Evolutionary conservation across 2,329 filamentous ascomycete species (phyloP).

Genomic region (Cladophialophora exuberans): DNA sequence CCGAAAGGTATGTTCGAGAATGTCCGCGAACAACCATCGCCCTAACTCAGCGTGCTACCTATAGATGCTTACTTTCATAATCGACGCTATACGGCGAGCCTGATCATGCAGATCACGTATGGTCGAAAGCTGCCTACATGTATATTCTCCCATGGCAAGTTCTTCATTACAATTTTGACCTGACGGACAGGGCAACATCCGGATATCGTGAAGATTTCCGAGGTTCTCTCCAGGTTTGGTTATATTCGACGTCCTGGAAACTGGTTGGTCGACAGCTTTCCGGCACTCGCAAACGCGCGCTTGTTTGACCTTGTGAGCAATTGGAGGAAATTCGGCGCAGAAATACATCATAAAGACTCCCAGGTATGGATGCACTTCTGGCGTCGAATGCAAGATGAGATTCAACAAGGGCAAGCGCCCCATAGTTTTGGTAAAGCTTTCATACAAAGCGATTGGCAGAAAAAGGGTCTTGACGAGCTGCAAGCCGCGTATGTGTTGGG

Average conservation of each 20-base stretch:
- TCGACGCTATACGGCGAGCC: constrained; percentile 13
- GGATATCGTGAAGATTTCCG: neutral
- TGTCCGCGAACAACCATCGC: neutral
- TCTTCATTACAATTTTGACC: neutral
- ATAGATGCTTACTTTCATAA: constrained; percentile 12
- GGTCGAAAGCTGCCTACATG: constrained; percentile 9
- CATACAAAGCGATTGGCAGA: constrained; percentile 21
- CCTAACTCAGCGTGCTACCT: neutral
- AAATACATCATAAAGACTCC: neutral
- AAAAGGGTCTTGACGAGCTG: constrained; percentile 40
- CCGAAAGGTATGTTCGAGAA: neutral
- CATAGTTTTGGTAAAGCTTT: constrained; percentile 18
- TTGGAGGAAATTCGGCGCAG: neutral
- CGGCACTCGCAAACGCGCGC: neutral
- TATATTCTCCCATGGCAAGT: neutral
- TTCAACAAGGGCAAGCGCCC: constrained; percentile 12
- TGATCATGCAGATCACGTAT: constrained; percentile 22
- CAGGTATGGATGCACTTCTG: neutral
- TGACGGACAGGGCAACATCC: neutral
- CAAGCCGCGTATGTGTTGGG: constrained; percentile 42
- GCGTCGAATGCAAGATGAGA: constrained; percentile 12
- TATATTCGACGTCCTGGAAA: neutral
- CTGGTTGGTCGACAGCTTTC: neutral
- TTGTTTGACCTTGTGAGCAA: neutral
- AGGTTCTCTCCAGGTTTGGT: neutral